These are phyloP conservation scores for Sequoiadendron giganteum DNA, from an alignment of 75 land plant genomes.

Conservation along the genomic window DNA sequence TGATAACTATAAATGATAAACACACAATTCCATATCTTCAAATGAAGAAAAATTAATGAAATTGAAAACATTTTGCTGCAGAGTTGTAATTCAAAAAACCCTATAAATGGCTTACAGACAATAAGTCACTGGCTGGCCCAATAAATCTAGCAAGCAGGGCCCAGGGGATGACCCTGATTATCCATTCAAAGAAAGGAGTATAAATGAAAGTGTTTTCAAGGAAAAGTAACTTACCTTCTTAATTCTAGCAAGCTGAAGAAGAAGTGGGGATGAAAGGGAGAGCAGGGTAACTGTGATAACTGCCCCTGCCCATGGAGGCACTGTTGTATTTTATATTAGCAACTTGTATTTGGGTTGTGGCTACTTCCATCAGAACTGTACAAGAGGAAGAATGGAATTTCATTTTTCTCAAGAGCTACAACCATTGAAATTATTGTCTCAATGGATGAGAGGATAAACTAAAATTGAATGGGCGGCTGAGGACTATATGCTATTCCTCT, in stretches of 20 bases:
- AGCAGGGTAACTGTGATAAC: background rate
- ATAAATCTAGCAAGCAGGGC: too few species aligned
- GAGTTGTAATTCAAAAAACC: too few species aligned
- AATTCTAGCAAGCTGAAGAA: background rate
- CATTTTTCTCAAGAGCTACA: background rate
- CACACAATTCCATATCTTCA: too few species aligned
- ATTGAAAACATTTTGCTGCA: too few species aligned
- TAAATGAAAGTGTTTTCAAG: background rate
- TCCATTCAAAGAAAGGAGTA: background rate
- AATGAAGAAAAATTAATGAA: too few species aligned
- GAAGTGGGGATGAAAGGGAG: background rate
- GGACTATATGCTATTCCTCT: background rate
- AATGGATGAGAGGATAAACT: background rate
- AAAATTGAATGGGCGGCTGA: background rate
- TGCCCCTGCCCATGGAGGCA: background rate
- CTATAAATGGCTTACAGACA: too few species aligned
- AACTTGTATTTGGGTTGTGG: background rate
- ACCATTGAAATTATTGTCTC: background rate
- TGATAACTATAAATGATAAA: too few species aligned
- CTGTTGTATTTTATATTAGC: background rate
- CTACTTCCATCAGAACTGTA: background rate
- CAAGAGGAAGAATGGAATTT: background rate
- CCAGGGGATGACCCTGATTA: too few species aligned
- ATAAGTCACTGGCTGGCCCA: too few species aligned
- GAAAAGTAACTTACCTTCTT: background rate